Evolutionary conservation across 2,329 filamentous ascomycete species (phyloP).

Genomic region (Ophiognomonia clavigignenti-juglandacearum): DNA sequence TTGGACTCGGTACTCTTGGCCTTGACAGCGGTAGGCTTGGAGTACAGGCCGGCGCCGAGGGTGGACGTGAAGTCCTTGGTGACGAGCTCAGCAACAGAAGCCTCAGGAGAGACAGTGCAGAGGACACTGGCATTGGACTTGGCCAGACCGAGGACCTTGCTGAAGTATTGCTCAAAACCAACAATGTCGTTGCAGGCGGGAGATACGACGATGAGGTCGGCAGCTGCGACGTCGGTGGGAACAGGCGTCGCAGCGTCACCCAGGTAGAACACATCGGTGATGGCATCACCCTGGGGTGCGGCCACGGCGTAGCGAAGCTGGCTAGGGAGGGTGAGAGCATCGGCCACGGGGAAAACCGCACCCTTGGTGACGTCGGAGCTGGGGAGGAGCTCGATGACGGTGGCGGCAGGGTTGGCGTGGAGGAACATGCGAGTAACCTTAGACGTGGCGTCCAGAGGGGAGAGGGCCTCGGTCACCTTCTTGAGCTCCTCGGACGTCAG

Average conservation of each 20-base stretch:
- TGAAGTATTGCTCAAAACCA: not conserved
- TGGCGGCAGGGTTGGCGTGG: conserved; percentile 8
- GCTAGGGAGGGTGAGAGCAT: conserved; percentile 3
- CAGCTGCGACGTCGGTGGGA: conserved; percentile 1
- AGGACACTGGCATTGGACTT: conserved; percentile 7
- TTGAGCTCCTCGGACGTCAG: conserved; percentile 11
- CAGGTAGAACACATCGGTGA: conserved; percentile 8
- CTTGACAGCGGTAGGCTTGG: conserved; percentile 5
- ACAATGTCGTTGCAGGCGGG: conserved; percentile 5
- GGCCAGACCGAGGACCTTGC: conserved; percentile 3
- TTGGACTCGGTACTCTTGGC: conserved; percentile 4
- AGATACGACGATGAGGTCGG: conserved; percentile 7
- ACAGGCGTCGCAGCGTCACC: conserved; percentile 2
- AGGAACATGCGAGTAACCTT: conserved; percentile 9
- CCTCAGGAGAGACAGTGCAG: not conserved
- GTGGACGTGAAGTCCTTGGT: conserved; percentile 5
- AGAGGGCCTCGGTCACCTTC: not conserved
- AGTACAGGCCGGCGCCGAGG: conserved; percentile 7
- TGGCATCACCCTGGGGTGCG: conserved; percentile 1
- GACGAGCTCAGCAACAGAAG: not conserved
- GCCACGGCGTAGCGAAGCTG: conserved; percentile 11
- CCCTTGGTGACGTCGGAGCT: conserved; percentile 2
- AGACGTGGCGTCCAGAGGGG: not conserved
- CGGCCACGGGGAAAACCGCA: conserved; percentile 1
- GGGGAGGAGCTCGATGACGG: conserved; percentile 7